Percentiles rank a stretch among this genome's conserved stretches.
These are phyloP conservation scores for Ambrosiella cleistominuta DNA, from an alignment of 2,329 filamentous ascomycete genomes.

Conservation along the genomic window DNA sequence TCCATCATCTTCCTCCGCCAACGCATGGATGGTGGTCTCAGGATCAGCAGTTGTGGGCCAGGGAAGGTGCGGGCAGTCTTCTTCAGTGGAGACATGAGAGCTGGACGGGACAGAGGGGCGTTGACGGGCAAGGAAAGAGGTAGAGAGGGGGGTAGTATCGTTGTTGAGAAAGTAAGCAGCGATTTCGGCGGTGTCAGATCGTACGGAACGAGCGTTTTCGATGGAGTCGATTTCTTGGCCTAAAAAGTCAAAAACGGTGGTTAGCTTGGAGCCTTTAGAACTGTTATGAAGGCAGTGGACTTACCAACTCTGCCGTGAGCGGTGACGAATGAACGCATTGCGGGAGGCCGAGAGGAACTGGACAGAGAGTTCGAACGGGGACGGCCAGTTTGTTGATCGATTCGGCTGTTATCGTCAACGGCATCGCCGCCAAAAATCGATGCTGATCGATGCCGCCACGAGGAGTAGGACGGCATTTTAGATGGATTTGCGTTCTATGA, in stretches of 20 bases:
- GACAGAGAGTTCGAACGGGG: constrained; percentile 15
- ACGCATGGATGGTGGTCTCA: constrained; percentile 9
- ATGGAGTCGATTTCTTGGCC: constrained; percentile 42
- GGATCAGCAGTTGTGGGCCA: neutral
- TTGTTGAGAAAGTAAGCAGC: constrained; percentile 66
- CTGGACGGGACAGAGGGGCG: constrained; percentile 19
- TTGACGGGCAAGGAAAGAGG: constrained; percentile 18
- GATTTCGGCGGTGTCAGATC: constrained; percentile 74
- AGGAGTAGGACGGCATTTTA: constrained; percentile 22
- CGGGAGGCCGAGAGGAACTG: constrained; percentile 25
- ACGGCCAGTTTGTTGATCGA: neutral
- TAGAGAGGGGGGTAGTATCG: constrained; percentile 23
- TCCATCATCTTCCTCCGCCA: constrained; percentile 17
- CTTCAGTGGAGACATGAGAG: constrained; percentile 16
- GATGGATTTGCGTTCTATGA: neutral
- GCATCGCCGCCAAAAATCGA: constrained; percentile 15
- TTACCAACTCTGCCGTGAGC: constrained; percentile 41
- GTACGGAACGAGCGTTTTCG: constrained; percentile 60
- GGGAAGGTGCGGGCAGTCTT: constrained; percentile 13
- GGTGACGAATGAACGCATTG: constrained; percentile 54
- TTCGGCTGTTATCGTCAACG: constrained; percentile 16
- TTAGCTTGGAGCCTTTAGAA: neutral
- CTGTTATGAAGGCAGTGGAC: constrained; percentile 13
- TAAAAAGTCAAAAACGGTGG: neutral
- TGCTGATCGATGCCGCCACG: constrained; percentile 23